Base-by-base conservation (phyloP, 2,329 filamentous ascomycete genomes). In the Proliferodiscus dingleyae region DNA sequence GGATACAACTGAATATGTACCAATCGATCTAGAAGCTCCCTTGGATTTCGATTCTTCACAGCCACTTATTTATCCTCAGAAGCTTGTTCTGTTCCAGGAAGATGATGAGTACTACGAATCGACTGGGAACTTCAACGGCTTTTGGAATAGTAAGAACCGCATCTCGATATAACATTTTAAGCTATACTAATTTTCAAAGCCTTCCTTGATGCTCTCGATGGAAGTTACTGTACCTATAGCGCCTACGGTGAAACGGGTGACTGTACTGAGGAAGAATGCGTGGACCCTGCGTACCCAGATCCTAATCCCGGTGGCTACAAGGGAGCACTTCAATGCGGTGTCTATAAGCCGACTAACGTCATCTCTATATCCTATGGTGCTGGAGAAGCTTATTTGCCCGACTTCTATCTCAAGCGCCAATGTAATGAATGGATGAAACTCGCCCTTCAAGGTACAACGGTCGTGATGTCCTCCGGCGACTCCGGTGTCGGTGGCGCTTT, bases 351-450 rank as follows among this genome's bases (percentile, higher is more conserved):
- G 2, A 75, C 77, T 8, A 77, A 77, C 52, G 75, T 80, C 9
- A 73, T 78, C 52, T 71, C 68, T 34, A 73, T 80, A 54, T 74
- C 71, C 13, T 78, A 78, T 56, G 74, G 73, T 38, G 71, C 69
- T 33, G 66, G 69, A 29, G 77, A 81, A 60, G 62, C 66, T 9
- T 69, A 71, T 21, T 64, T 77, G 13, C 75, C 77, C 0, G 63
- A 68, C 11, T 68, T 64, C 51, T 81, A 81, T 61, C 71, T 77
- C 56, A 66, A 73, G 54, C 68, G 71, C 4, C 71, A 73, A 61
- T 73, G 71, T 59, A 62, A 64, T 45, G 71, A 73, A 63, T 71
- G 72, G 55, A 66, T 77, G 62, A 77, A 77, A 59, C 68, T 77
- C 1, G 71, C 67, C 2, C 62, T 73, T 9, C 69, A 70, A 53